These are phyloP conservation scores for Datura wrightii DNA, from an alignment of 257 asterid species.

Conservation along the genomic window DNA sequence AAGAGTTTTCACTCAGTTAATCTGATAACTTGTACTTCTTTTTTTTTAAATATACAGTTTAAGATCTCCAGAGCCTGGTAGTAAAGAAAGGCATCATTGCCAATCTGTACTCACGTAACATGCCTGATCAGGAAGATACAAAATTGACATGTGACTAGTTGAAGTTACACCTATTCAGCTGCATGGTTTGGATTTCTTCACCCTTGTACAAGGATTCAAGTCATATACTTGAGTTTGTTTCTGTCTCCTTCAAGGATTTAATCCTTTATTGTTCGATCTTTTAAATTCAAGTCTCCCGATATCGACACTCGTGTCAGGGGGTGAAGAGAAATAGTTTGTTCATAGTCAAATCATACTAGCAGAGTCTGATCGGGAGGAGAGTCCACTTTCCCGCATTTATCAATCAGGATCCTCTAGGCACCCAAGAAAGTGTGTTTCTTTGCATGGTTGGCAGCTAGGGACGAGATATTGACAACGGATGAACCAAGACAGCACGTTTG, in stretches of 20 bases:
- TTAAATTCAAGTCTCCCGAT: not conserved
- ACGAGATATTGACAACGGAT: not conserved
- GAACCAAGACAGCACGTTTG: not conserved
- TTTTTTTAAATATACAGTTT: not conserved
- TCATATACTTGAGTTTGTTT: not conserved
- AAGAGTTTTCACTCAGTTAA: slow-evolving; percentile 13
- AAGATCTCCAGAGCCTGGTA: not conserved
- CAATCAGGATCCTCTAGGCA: not conserved
- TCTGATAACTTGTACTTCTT: not conserved
- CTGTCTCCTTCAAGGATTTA: not conserved
- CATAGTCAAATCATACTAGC: not conserved
- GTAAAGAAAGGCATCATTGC: not conserved
- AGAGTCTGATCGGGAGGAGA: not conserved
- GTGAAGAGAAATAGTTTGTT: slow-evolving; percentile 13
- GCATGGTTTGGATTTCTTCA: slow-evolving; percentile 14
- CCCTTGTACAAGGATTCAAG: slow-evolving; percentile 11
- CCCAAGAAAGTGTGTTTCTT: not conserved
- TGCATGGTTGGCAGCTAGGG: not conserved
- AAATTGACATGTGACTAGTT: not conserved
- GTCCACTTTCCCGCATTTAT: not conserved
- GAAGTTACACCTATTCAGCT: not conserved
- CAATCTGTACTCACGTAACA: not conserved
- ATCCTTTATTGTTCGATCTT: not conserved
- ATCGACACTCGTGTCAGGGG: not conserved
- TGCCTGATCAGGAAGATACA: not conserved